A percentile compares a stretch with the other conserved stretches of the same genome.
phyloP scores from a whole-genome alignment of 169 alveolate genomes.

The Plasmodium berghei region DNA sequence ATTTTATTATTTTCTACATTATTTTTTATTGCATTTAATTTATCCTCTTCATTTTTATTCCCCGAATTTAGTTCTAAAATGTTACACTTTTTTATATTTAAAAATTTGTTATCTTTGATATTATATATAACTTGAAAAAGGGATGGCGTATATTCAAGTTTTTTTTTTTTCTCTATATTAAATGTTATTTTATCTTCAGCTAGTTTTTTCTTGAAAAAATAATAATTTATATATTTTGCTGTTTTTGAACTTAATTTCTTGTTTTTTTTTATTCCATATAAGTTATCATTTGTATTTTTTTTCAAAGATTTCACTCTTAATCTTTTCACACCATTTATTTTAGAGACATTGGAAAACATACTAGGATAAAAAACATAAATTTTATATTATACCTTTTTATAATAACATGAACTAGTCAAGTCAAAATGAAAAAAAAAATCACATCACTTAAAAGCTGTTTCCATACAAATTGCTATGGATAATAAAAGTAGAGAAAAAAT shows the following conservation, averaged over 20 bases:
- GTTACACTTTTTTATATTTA: not conserved
- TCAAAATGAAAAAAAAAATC: too few species aligned
- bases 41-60: not conserved
- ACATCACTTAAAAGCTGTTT: too few species aligned
- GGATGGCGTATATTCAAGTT: constrained; percentile 25
- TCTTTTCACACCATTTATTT: too few species aligned
- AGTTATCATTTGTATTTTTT: not conserved
- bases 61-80: not conserved
- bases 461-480: too few species aligned
- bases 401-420: too few species aligned
- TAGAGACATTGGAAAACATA: too few species aligned
- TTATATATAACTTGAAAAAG: constrained; percentile 48
- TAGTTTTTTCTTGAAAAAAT: constrained; percentile 33
- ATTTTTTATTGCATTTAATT: not conserved
- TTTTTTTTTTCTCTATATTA: constrained; percentile 32
- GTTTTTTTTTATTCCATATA: constrained; percentile 15
- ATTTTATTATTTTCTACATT: not conserved
- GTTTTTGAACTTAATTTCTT: constrained; percentile 66
- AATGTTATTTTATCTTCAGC: constrained; percentile 22
- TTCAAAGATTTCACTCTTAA: too few species aligned
- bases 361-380: too few species aligned
- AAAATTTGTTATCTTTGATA: constrained; percentile 38
- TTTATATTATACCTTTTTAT: too few species aligned
- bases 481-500: too few species aligned
- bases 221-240: constrained; percentile 51